Evolutionary conservation across 805 yeast genomes (phyloP).

Genomic region (Candida piceae): DNA sequence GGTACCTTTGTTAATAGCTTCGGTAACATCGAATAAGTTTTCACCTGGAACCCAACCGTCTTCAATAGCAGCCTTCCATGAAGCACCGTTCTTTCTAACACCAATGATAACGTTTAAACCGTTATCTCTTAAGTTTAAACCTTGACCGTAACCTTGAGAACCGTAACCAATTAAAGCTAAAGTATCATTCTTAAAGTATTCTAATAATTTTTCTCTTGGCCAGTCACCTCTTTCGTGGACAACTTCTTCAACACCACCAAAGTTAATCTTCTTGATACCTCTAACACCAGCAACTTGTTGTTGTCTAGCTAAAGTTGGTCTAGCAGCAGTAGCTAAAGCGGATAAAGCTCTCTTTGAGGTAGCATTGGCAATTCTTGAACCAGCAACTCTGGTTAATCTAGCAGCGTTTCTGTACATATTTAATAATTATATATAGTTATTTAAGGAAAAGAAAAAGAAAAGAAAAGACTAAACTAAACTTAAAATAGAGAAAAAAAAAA

Average conservation of each 20-base stretch:
- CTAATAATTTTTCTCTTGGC: slow-evolving; percentile 95
- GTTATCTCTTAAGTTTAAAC: slow-evolving; percentile 97
- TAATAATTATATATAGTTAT: background rate
- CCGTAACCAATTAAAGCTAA: slow-evolving; percentile 98
- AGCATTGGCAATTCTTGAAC: slow-evolving; percentile 36
- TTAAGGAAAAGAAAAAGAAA: slow-evolving; percentile 1
- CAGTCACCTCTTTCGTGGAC: slow-evolving; percentile 99
- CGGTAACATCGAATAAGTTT: slow-evolving; percentile 90
- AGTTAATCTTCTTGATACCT: slow-evolving; percentile 95
- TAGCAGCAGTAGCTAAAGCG: slow-evolving; percentile 41
- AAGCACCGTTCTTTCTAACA: slow-evolving; percentile 97
- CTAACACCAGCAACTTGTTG: slow-evolving; percentile 54
- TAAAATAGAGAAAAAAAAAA: background rate
- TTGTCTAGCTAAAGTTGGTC: slow-evolving; percentile 41
- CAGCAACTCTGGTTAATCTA: slow-evolving; percentile 45
- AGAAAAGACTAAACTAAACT: background rate
- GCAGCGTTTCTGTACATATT: slow-evolving; percentile 40
- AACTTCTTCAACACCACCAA: slow-evolving; percentile 90
- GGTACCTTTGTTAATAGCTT: slow-evolving; percentile 91
- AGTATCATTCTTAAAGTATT: slow-evolving; percentile 97
- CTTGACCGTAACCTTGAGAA: slow-evolving; percentile 99
- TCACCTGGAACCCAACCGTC: slow-evolving; percentile 99
- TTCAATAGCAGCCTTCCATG: slow-evolving; percentile 99
- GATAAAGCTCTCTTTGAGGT: slow-evolving; percentile 59
- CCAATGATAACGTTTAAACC: slow-evolving; percentile 97